A percentile compares a stretch with the other conserved stretches of the same genome.
Conservation (phyloP, 768 basidiomycete species). For the Guyanaporus albipodus region DNA sequence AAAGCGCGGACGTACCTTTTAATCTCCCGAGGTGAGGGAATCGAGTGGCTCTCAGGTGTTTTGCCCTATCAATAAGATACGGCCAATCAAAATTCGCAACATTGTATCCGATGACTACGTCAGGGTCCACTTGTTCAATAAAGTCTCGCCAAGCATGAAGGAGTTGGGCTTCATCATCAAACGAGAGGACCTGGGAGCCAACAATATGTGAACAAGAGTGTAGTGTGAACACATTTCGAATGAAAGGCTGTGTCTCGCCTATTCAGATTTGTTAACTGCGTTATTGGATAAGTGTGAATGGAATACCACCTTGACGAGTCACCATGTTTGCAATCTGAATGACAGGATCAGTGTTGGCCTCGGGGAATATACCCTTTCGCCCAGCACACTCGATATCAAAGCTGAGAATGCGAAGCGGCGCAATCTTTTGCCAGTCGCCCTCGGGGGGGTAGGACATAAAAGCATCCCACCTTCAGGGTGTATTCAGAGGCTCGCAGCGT, state of each 20-base stretch:
- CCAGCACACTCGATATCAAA: constrained; percentile 99
- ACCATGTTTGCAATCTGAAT: constrained; percentile 99
- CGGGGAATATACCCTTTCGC: constrained; percentile 95
- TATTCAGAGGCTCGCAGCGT: constrained; percentile 2
- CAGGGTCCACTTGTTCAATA: constrained; percentile 85
- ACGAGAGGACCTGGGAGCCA: constrained; percentile 93
- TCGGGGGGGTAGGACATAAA: constrained; percentile 92
- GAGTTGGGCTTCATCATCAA: constrained; percentile 68
- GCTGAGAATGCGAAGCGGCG: constrained; percentile 89
- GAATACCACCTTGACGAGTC: constrained; percentile 77
- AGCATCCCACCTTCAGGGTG: constrained; percentile 59
- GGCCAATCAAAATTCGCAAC: constrained; percentile 93
- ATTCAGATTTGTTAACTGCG: constrained; percentile 6
- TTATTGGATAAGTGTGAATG: neutral
- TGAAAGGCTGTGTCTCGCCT: constrained; percentile 93
- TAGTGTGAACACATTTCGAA: constrained; percentile 94
- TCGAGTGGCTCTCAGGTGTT: constrained; percentile 61
- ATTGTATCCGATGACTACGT: constrained; percentile 96
- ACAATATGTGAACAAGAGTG: constrained; percentile 94
- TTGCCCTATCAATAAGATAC: constrained; percentile 90
- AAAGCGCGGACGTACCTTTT: constrained; percentile 44
- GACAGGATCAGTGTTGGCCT: constrained; percentile 85
- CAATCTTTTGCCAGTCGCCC: constrained; percentile 87
- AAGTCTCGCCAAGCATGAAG: constrained; percentile 88
- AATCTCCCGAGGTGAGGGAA: constrained; percentile 79